Conservation (phyloP, 176 grass and related monocot species). For the Zoysia pacifica region DNA sequence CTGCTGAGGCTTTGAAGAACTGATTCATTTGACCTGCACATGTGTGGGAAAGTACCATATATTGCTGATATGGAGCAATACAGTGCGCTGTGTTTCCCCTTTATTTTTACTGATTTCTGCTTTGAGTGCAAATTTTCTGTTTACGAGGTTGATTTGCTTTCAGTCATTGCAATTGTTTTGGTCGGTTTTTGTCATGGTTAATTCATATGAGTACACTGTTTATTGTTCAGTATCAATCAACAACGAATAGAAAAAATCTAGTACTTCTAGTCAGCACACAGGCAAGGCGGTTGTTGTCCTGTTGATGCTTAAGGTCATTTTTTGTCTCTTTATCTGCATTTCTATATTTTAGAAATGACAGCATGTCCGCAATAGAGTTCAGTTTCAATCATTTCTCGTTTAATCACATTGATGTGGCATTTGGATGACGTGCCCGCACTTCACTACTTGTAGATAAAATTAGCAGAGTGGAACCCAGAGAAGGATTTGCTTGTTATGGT, state of each 20-base stretch:
- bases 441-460: constrained; percentile 67
- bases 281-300: neutral
- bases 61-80: neutral
- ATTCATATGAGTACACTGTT: neutral
- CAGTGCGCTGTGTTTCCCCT: neutral
- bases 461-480: constrained; percentile 95
- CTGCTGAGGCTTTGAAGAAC: neutral
- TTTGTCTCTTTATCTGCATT: neutral
- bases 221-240: neutral
- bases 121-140: neutral
- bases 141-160: neutral
- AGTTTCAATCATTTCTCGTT: constrained; percentile 13
- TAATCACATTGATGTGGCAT: neutral
- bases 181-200: neutral
- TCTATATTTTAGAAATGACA: neutral
- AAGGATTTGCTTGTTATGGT: constrained; percentile 97
- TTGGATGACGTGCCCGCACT: neutral
- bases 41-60: neutral
- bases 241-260: neutral
- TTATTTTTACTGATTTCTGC: neutral
- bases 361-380: neutral
- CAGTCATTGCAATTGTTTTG: neutral
- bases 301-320: neutral
- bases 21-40: neutral
- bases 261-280: neutral